Evolutionary conservation across 768 basidiomycete genomes (phyloP), one percentile per base, ranked within the genome.

Genomic region (Leccinum uliginosum): DNA sequence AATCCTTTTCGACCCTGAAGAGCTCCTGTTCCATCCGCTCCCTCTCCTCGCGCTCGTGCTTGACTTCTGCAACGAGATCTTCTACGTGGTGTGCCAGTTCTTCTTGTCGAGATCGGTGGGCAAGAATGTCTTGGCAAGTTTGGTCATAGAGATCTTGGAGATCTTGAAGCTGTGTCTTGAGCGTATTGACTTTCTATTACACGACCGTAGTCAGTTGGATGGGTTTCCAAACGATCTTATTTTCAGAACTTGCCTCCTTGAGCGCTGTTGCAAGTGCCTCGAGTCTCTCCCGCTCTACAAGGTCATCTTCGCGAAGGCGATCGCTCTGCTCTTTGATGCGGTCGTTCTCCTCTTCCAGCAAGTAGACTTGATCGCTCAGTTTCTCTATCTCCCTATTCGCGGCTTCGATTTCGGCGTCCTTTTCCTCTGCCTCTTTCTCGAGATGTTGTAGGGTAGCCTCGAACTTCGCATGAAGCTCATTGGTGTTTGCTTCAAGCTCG

Each of bases 331-430:
- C 90, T 65, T 80, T 84, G 50, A 89, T 68, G 29, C 83, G 78
- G 59, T 95, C 92, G 53, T 86, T 82, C 65, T 93, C 89, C 58
- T 96, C 92, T 67, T 98, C 96, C 1, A 96, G 80, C 45, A 83
- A 75, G 70, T 89, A 93, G 9, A 97, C 82, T 53, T 86, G 83
- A 58, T 91, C 86, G 6, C 91, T 83, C 46, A 96, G 82, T 57
- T 80, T 83, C 66, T 93, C 86, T 23, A 96, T 84, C 44, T 94
- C 88, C 44, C 82, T 75, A 62, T 89, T 90, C 43, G 90, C 77
- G 17, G 78, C 76, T 51, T 86, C 80, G 40, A 93, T 80, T 70
- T 94, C 89, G 2, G 75, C 81, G 50, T 94, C 92, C 72, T 91
- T 91, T 63, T 86, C 84, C 9, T 86, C 87, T 2, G 86, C 78